phyloP scores from a whole-genome alignment of 176 grass and related monocot species.

The Carex pumila region DNA sequence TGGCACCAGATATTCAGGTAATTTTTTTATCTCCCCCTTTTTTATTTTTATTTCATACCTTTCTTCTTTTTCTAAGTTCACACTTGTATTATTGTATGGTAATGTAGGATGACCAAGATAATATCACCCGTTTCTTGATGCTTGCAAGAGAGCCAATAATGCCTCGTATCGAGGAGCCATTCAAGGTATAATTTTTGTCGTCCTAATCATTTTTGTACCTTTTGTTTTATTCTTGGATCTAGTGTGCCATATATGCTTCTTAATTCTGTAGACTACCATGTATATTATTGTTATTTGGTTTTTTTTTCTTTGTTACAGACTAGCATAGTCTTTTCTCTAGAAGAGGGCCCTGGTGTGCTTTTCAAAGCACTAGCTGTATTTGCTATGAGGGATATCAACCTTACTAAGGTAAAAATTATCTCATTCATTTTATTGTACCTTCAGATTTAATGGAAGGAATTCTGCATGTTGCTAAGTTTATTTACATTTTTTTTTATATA shows the following conservation, averaged over 20 bases:
- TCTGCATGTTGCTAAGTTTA: not conserved
- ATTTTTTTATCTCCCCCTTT: not conserved
- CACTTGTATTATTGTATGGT: not conserved
- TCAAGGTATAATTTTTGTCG: slow-evolving; percentile 46
- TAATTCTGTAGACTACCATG: not conserved
- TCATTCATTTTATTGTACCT: slow-evolving; percentile 17
- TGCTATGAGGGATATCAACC: slow-evolving; percentile 72
- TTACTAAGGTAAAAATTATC: slow-evolving; percentile 54
- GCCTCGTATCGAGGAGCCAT: slow-evolving; percentile 58
- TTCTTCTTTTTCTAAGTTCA: not conserved
- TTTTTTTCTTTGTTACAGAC: slow-evolving; percentile 37
- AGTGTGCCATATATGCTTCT: not conserved
- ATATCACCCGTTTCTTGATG: slow-evolving; percentile 85
- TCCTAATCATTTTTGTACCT: not conserved
- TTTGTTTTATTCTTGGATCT: not conserved
- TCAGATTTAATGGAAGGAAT: slow-evolving; percentile 21
- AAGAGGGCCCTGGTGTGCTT: slow-evolving; percentile 85
- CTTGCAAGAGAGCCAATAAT: slow-evolving; percentile 75
- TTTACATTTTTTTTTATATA: slow-evolving; percentile 5
- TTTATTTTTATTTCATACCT: not conserved
- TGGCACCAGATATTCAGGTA: slow-evolving; percentile 88
- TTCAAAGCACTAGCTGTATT: slow-evolving; percentile 86
- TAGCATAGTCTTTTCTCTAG: slow-evolving; percentile 88
- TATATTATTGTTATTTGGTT: slow-evolving; percentile 20
- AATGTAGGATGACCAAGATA: slow-evolving; percentile 63